These are phyloP conservation scores for Alectoria sarmentosa DNA, from an alignment of 495 filamentous ascomycete genomes.

Conservation along the genomic window DNA sequence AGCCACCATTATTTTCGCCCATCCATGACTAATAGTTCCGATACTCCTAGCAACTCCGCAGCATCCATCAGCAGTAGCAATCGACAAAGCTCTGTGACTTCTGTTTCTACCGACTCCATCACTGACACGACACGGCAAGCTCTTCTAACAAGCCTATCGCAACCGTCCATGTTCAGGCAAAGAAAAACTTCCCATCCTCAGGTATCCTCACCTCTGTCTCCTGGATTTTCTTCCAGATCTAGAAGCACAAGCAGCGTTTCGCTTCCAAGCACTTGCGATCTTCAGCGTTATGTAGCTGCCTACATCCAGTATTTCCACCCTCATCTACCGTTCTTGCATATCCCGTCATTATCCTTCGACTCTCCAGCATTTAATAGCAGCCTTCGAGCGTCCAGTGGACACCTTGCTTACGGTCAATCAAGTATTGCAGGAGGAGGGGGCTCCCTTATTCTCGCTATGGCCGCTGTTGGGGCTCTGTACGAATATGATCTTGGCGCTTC, in stretches of 20 bases:
- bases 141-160: constrained; percentile 73
- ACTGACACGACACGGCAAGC: constrained; percentile 90
- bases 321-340: constrained; percentile 87
- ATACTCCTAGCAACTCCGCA: constrained; percentile 50
- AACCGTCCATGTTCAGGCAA: constrained; percentile 60
- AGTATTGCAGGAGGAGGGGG: constrained; percentile 74
- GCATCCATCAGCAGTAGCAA: constrained; percentile 58
- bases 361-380: constrained; percentile 58
- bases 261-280: constrained; percentile 81
- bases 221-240: constrained; percentile 37
- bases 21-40: constrained; percentile 46
- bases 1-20: constrained; percentile 42
- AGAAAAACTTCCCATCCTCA: constrained; percentile 73
- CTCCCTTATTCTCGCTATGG: constrained; percentile 90
- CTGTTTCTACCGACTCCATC: constrained; percentile 69
- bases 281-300: constrained; percentile 84
- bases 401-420: constrained; percentile 50
- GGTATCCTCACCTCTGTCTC: constrained; percentile 56
- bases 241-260: constrained; percentile 39
- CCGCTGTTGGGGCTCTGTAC: constrained; percentile 92
- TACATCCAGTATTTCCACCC: constrained; percentile 96
- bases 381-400: constrained; percentile 45
- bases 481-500: constrained; percentile 74
- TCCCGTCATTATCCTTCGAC: constrained; percentile 89
- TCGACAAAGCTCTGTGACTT: constrained; percentile 57